phyloP scores from a whole-genome alignment of 1,139 yeast genomes.

The Sugiyamaella japonica region DNA sequence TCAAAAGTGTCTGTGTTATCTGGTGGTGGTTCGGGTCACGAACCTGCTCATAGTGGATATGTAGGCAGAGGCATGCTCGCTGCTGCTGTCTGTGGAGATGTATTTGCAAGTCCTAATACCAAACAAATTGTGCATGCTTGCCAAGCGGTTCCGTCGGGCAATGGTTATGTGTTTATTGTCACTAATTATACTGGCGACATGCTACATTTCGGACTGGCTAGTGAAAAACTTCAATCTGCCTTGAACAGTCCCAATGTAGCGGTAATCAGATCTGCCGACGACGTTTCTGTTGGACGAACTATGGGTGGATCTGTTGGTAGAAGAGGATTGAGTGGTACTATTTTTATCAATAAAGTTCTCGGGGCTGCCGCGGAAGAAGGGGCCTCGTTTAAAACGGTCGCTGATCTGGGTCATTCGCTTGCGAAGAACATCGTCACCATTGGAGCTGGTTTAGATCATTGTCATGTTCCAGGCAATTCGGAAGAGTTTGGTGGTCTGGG shows the following conservation, averaged over 20 bases:
- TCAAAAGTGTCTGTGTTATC: conserved; percentile 43
- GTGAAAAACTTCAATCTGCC: conserved; percentile 32
- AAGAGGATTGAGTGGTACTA: conserved; percentile 52
- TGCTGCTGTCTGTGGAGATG: conserved; percentile 50
- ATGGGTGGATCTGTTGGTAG: conserved; percentile 51
- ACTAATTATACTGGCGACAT: conserved; percentile 64
- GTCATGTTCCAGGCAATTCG: conserved; percentile 52
- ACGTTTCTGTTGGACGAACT: conserved; percentile 50
- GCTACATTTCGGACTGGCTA: conserved; percentile 56
- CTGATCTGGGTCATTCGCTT: conserved; percentile 43
- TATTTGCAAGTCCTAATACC: conserved; percentile 50
- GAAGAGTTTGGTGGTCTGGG: conserved; percentile 32
- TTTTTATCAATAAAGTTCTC: conserved; percentile 46
- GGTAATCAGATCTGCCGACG: conserved; percentile 43
- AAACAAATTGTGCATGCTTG: conserved; percentile 47
- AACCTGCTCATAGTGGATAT: conserved; percentile 50
- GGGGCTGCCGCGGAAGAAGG: conserved; percentile 50
- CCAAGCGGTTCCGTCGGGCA: conserved; percentile 38
- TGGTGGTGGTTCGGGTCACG: conserved; percentile 53
- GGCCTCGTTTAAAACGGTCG: conserved; percentile 40
- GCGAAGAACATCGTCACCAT: conserved; percentile 49
- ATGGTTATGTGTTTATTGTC: conserved; percentile 52
- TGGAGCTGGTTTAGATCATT: conserved; percentile 54
- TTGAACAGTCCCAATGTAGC: conserved; percentile 29
- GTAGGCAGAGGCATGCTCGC: conserved; percentile 50